Evolutionary conservation across 768 basidiomycete species (phyloP).

Genomic region (Boletus rubescentipes): DNA sequence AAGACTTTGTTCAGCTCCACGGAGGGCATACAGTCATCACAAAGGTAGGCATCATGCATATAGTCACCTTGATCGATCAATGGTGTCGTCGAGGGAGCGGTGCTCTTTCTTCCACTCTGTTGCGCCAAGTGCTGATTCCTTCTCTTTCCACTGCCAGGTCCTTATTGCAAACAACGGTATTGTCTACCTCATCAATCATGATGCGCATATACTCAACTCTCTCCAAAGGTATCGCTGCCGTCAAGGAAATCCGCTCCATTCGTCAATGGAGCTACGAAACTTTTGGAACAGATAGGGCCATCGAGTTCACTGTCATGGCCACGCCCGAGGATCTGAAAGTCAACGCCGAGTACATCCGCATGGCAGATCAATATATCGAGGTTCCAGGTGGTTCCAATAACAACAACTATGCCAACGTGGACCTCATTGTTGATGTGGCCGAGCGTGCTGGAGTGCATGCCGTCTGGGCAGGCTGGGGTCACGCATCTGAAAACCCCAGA

Average conservation of each 20-base stretch:
- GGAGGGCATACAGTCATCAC: conserved; percentile 99
- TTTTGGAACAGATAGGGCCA: conserved; percentile 91
- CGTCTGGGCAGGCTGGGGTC: conserved; percentile 99
- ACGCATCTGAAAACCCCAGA: conserved; percentile 98
- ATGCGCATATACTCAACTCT: conserved; percentile 24
- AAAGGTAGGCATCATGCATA: conserved; percentile 59
- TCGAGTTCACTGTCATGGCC: conserved; percentile 99
- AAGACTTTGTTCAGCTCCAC: conserved; percentile 87
- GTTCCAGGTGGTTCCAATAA: conserved; percentile 98
- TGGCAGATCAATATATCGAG: conserved; percentile 99
- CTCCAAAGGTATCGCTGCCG: conserved; percentile 88
- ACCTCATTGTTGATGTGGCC: conserved; percentile 97
- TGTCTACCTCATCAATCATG: conserved; percentile 8
- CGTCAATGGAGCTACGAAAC: conserved; percentile 99
- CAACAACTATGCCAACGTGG: conserved; percentile 99
- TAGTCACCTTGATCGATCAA: conserved; percentile 9
- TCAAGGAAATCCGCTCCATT: conserved; percentile 98
- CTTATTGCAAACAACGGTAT: conserved; percentile 98
- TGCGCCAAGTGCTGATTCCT: conserved; percentile 7
- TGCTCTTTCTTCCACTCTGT: not conserved
- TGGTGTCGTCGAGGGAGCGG: not conserved
- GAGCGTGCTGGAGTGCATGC: conserved; percentile 97
- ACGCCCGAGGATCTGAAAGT: conserved; percentile 98
- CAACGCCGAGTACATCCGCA: conserved; percentile 99
- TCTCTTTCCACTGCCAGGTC: conserved; percentile 50